phyloP scores from a whole-genome alignment of 805 yeast genomes.

The Cyberlindnera xishuangbannaensis region DNA sequence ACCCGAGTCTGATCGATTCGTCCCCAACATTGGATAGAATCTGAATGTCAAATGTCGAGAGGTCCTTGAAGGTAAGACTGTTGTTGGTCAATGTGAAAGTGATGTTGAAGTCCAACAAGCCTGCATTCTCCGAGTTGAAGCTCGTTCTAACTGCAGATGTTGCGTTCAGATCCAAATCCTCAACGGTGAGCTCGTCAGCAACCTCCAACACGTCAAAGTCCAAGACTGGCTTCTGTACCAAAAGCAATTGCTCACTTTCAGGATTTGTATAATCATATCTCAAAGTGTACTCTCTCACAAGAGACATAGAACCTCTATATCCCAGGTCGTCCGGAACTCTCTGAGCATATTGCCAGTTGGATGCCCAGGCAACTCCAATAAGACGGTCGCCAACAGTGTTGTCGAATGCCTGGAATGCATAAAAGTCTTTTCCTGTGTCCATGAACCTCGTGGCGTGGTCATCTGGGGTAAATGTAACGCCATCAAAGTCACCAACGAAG shows the following conservation, averaged over 20 bases:
- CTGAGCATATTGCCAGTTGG: conserved; percentile 37
- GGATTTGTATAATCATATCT: conserved; percentile 24
- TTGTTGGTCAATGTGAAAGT: conserved; percentile 18
- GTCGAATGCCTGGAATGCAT: conserved; percentile 33
- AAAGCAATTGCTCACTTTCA: conserved; percentile 18
- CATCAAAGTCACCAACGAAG: conserved; percentile 37
- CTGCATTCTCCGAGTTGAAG: conserved; percentile 15
- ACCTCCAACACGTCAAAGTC: conserved; percentile 3
- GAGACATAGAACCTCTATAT: conserved; percentile 33
- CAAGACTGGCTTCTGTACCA: conserved; percentile 25
- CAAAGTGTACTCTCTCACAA: conserved; percentile 27
- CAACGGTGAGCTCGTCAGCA: not conserved
- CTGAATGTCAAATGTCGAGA: conserved; percentile 15
- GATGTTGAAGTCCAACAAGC: conserved; percentile 23
- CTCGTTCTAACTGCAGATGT: conserved; percentile 1
- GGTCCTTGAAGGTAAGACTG: conserved; percentile 6
- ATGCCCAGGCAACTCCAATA: conserved; percentile 37
- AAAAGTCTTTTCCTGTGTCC: conserved; percentile 34
- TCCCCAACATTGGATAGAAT: conserved; percentile 17
- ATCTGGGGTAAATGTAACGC: conserved; percentile 30
- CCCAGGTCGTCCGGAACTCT: conserved; percentile 29
- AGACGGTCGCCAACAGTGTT: conserved; percentile 22
- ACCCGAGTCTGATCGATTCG: conserved; percentile 24
- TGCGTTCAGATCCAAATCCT: not conserved
- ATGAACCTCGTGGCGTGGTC: conserved; percentile 25